A percentile compares a stretch with the other conserved stretches of the same genome.
These are phyloP conservation scores for Colletotrichum lini DNA, from an alignment of 2,329 filamentous ascomycete species.

Conservation along the genomic window DNA sequence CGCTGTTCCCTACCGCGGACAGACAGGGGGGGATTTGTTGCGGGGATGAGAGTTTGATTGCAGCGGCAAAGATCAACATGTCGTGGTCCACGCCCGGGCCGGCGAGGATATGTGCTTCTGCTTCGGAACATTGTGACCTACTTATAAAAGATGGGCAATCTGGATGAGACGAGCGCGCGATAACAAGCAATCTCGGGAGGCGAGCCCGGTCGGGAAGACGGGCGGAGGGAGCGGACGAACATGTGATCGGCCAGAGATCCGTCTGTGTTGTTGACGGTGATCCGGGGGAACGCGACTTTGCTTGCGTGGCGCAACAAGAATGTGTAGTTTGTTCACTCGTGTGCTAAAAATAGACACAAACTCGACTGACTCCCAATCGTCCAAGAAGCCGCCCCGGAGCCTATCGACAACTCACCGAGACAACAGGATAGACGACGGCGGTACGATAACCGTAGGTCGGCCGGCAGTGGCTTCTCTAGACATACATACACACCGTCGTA, in stretches of 20 bases:
- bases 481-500: background rate
- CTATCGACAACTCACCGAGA: constrained; percentile 3
- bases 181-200: constrained; percentile 20
- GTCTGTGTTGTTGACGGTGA: constrained; percentile 13
- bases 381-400: background rate
- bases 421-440: background rate
- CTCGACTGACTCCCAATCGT: background rate
- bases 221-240: background rate
- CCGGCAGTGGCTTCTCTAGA: background rate
- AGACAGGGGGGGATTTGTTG: too few species aligned
- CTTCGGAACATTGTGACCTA: background rate
- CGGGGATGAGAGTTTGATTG: background rate
- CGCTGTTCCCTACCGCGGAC: too few species aligned
- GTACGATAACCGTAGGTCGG: too few species aligned
- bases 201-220: background rate
- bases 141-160: background rate
- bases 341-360: constrained; percentile 22
- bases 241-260: constrained; percentile 22
- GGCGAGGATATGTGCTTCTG: background rate
- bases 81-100: background rate
- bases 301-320: constrained; percentile 17
- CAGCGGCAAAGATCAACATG: background rate
- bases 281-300: background rate
- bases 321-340: background rate
- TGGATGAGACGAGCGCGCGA: constrained; percentile 11